Conservation (phyloP, 306 rosid genomes). For the Cucurbita pepo region DNA sequence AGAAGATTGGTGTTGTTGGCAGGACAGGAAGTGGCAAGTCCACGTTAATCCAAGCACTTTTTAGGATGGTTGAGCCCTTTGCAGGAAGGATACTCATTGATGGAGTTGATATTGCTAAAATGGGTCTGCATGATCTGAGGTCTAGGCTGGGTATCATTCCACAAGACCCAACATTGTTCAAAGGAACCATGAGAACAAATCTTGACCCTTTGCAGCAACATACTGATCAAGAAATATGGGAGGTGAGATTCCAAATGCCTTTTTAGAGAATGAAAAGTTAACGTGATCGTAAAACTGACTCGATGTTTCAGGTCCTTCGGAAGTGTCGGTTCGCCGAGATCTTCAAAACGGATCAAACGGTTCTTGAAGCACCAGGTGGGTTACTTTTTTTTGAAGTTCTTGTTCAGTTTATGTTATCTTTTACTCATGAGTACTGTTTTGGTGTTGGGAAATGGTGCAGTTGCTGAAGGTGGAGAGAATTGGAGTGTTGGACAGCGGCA, state of each 20-base stretch:
- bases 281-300: not conserved
- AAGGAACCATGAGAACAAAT: conserved; percentile 57
- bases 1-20: conserved; percentile 66
- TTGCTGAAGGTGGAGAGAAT: conserved; percentile 84
- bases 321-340: conserved; percentile 65
- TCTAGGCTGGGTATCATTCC: conserved; percentile 65
- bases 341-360: conserved; percentile 41
- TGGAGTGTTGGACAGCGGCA: conserved; percentile 98
- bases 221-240: conserved; percentile 50
- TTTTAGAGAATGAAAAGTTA: not conserved
- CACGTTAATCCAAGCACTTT: conserved; percentile 70
- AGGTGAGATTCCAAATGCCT: conserved; percentile 27
- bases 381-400: not conserved
- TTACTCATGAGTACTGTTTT: not conserved
- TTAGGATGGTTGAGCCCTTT: conserved; percentile 55
- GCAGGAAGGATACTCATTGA: conserved; percentile 47
- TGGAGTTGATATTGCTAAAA: conserved; percentile 36
- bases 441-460: conserved; percentile 19
- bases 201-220: conserved; percentile 58
- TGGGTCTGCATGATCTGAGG: conserved; percentile 68
- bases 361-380: conserved; percentile 86
- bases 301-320: conserved; percentile 42
- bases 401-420: not conserved
- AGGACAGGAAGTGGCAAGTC: conserved; percentile 87
- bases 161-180: conserved; percentile 60